Base-by-base conservation (phyloP, 2,329 filamentous ascomycete genomes). In the Coniosporium tulheliwenetii region DNA sequence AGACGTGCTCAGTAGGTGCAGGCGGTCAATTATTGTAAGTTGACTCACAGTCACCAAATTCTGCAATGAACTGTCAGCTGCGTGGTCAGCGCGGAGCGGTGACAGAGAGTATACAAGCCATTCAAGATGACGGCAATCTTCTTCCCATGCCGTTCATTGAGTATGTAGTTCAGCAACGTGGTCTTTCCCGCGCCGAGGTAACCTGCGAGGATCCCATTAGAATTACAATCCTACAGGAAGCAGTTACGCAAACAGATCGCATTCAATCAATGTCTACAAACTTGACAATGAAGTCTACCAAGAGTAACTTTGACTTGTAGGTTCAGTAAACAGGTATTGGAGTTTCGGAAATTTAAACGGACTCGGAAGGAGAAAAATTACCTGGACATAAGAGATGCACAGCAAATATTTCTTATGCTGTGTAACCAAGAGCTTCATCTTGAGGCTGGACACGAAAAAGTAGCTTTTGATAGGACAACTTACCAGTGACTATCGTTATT, bases 61-160 rank as follows among this genome's bases (percentile, higher is more conserved):
- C 59, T 58, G 43, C 29, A 8, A 34, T 5, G 33, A 38, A 15
- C 32, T 43, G 47, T 46, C 38, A 45, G 38, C 31, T 29, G 16
- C 26, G 30, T 41, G 14, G 26, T n/a, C 5, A 15, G 10, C 26
- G 13, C 31, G 26, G 40, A 30, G 8, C 3, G 13, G 10, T 8
- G n/a, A 15, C 37, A 42, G 40, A 19, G 38, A 37, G 36, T 37
- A 19, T 45, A 69, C 58, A 55, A 53, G 63, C 85, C 86, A 60
- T 98, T 98, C 66, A 98, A 75, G 43, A 98, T 96, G 10, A 98
- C 91, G 9, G 91, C 91, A 58, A 98, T 91, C 55, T 86, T 94
- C 70, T 96, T 96, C 59, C 89, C 89, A 70, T 98, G 91, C 45
- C 89, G 80, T 43, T 87, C 86, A 26, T 82, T 93, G 40, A 98